Evolutionary conservation across 2,329 filamentous ascomycete genomes (phyloP).

Genomic region (Helicocarpus griseus): DNA sequence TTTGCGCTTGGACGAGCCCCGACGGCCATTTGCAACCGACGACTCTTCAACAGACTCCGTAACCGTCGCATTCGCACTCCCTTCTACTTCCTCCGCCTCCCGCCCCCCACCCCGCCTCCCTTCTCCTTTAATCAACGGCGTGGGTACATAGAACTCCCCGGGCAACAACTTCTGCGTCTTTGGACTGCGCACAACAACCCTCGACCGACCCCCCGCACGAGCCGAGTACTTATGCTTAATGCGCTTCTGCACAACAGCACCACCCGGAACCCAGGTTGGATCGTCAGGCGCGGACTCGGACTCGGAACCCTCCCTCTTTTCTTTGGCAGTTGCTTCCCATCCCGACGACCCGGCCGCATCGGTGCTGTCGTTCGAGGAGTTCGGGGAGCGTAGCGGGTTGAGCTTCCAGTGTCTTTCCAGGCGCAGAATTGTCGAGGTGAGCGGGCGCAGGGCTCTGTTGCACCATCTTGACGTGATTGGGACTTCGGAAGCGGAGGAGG

Average conservation of each 20-base stretch:
- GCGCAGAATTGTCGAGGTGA: constrained; percentile 30
- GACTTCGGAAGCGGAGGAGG: constrained; percentile 18
- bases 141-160: constrained; percentile 33
- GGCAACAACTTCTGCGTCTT: constrained; percentile 26
- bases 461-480: constrained; percentile 34
- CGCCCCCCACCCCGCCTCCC: constrained; percentile 16
- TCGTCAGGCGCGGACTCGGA: constrained; percentile 29
- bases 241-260: constrained; percentile 19
- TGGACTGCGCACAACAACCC: constrained; percentile 24
- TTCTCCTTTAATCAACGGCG: constrained; percentile 32
- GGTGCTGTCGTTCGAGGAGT: constrained; percentile 15
- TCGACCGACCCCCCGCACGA: constrained; percentile 18
- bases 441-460: constrained; percentile 34
- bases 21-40: not conserved
- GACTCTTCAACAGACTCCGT: not conserved
- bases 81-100: constrained; percentile 13
- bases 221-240: constrained; percentile 30
- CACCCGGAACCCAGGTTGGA: constrained; percentile 29
- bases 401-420: constrained; percentile 32
- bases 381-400: constrained; percentile 14
- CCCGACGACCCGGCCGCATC: constrained; percentile 1
- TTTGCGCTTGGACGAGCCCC: constrained; percentile 8
- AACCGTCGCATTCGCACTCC: not conserved
- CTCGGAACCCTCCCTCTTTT: constrained; percentile 13
- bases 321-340: constrained; percentile 7